A percentile compares a stretch with the other conserved stretches of the same genome.
Conservation (phyloP, 257 asterid genomes). For the Verbascum thapsus region DNA sequence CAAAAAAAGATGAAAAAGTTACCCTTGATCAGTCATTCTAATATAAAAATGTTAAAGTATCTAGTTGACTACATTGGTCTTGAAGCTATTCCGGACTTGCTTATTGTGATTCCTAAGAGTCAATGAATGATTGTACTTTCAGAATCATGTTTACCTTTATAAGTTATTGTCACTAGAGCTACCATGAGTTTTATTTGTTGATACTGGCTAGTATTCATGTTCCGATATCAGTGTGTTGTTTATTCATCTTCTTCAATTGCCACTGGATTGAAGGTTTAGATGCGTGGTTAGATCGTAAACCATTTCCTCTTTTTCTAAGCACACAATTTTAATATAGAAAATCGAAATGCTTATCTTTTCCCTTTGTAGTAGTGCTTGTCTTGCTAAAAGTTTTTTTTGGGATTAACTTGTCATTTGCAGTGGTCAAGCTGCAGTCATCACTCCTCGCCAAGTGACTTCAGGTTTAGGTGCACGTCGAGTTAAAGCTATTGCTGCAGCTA, state of each 20-base stretch:
- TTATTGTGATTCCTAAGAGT: conserved; percentile 13
- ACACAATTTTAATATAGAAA: not conserved
- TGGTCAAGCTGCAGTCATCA: conserved; percentile 99
- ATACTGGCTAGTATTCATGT: not conserved
- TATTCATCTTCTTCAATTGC: conserved; percentile 10
- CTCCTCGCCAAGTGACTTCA: conserved; percentile 88
- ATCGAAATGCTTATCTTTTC: not conserved
- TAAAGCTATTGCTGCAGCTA: conserved; percentile 92
- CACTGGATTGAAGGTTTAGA: conserved; percentile 8
- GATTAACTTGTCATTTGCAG: conserved; percentile 47
- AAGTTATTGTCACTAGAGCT: not conserved
- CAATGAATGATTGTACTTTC: conserved; percentile 11
- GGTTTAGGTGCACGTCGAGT: conserved; percentile 96
- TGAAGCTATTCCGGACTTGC: conserved; percentile 1
- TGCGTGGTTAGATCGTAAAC: conserved; percentile 7
- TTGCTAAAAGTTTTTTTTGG: conserved; percentile 8
- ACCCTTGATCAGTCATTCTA: conserved; percentile 8
- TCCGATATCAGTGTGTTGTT: not conserved
- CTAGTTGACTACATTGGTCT: not conserved
- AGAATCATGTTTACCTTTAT: not conserved
- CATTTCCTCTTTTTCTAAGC: conserved; percentile 14
- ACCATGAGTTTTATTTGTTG: too few species aligned
- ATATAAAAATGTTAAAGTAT: not conserved
- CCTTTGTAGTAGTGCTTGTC: conserved; percentile 1
- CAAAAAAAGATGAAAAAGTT: not conserved